Percentiles rank a stretch among this genome's conserved stretches.
phyloP scores from a whole-genome alignment of 1,284 basidiomycete species.

The Trametes pubescens region DNA sequence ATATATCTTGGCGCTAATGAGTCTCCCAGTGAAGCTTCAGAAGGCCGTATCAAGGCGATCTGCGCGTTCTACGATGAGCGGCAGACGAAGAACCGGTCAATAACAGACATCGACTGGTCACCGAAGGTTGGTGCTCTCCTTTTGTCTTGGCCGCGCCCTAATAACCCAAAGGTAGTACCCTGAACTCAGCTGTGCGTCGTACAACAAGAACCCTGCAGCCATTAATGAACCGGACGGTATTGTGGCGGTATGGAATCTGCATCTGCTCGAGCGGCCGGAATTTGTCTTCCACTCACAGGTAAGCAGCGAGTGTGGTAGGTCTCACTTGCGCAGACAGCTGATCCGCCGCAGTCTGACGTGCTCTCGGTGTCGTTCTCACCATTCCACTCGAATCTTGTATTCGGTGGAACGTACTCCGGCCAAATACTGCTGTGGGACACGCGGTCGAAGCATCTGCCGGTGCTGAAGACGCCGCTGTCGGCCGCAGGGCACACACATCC shows the following conservation, averaged over 20 bases:
- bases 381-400: slow-evolving; percentile 96
- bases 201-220: slow-evolving; percentile 94
- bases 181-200: slow-evolving; percentile 93
- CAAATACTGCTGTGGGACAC: slow-evolving; percentile 99
- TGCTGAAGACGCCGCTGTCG: slow-evolving; percentile 95
- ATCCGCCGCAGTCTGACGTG: slow-evolving; percentile 84
- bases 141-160: not conserved
- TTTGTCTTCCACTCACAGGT: slow-evolving; percentile 98
- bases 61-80: slow-evolving; percentile 92
- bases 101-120: slow-evolving; percentile 98
- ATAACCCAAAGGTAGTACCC: slow-evolving; percentile 72
- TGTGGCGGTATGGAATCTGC: slow-evolving; percentile 97
- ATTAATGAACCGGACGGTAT: slow-evolving; percentile 96
- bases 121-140: slow-evolving; percentile 72
- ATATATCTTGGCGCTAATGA: not conserved
- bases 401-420: slow-evolving; percentile 98
- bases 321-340: not conserved
- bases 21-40: slow-evolving; percentile 79
- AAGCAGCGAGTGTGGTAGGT: slow-evolving; percentile 30
- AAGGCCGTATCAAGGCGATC: slow-evolving; percentile 87
- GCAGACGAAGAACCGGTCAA: slow-evolving; percentile 89
- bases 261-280: slow-evolving; percentile 93
- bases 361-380: slow-evolving; percentile 96
- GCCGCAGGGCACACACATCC: slow-evolving; percentile 98
- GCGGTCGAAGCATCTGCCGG: slow-evolving; percentile 94